Evolutionary conservation across 1,284 basidiomycete genomes (phyloP).

Genomic region (Microbotryum saponariae): DNA sequence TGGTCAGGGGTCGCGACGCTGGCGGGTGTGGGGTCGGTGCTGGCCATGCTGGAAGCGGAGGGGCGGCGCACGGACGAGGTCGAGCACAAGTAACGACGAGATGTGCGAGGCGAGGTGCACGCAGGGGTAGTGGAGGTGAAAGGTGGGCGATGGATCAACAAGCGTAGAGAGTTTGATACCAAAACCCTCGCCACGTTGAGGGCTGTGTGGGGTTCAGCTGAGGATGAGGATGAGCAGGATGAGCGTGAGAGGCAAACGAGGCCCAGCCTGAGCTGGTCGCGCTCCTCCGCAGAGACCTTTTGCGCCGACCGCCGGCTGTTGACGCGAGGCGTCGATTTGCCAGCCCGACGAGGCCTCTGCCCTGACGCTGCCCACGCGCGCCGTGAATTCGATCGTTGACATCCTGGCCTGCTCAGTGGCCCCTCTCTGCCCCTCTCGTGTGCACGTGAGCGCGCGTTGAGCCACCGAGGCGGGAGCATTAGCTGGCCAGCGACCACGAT

Average conservation of each 20-base stretch:
- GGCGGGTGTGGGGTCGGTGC: neutral
- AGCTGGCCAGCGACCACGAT: neutral
- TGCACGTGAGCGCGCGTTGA: too few species aligned
- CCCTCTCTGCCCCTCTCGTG: too few species aligned
- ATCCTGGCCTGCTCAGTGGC: too few species aligned
- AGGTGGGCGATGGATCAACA: neutral
- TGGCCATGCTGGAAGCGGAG: neutral
- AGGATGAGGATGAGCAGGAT: neutral
- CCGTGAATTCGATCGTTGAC: too few species aligned
- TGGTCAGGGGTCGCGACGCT: neutral
- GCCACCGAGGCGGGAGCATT: too few species aligned
- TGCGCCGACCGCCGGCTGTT: too few species aligned
- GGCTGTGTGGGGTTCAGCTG: neutral
- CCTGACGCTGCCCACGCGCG: too few species aligned
- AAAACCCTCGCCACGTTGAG: neutral
- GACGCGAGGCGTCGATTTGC: too few species aligned
- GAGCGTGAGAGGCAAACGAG: too few species aligned
- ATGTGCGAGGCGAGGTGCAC: neutral
- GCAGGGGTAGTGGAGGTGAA: conserved; percentile 1
- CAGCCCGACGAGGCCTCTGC: too few species aligned
- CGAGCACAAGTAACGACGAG: neutral
- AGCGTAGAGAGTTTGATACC: neutral
- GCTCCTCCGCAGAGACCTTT: too few species aligned
- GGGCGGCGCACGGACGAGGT: neutral
- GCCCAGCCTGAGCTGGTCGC: too few species aligned